Evolutionary conservation across 306 rosid genomes (phyloP).

Genomic region (Cicer yamashitae): DNA sequence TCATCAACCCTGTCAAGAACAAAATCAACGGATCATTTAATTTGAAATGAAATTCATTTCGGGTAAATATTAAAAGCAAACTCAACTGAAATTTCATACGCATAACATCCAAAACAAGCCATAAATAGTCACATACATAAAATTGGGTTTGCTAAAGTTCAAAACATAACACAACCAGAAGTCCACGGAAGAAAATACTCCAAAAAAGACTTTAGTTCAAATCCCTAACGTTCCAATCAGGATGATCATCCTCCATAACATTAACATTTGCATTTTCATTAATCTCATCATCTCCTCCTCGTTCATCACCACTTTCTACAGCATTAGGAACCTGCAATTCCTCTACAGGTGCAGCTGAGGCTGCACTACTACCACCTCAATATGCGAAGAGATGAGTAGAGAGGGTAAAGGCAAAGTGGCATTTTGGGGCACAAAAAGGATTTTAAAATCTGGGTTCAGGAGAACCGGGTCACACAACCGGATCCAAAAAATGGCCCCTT

Average conservation of each 20-base stretch:
- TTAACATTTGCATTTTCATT: not conserved
- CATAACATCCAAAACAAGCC: not conserved
- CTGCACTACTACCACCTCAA: not conserved
- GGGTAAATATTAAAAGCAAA: constrained; percentile 32
- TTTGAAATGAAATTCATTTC: constrained; percentile 30
- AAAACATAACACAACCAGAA: not conserved
- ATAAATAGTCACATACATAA: not conserved
- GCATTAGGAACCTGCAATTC: not conserved
- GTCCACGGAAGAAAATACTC: not conserved
- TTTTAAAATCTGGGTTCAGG: not conserved
- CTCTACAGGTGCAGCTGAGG: not conserved
- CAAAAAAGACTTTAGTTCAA: not conserved
- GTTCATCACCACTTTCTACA: no score
- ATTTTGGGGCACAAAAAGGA: no score
- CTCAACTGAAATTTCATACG: not conserved
- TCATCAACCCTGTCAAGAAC: constrained; percentile 83
- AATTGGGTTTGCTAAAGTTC: not conserved
- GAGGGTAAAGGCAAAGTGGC: not conserved
- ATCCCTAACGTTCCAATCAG: not conserved
- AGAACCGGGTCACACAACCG: not conserved
- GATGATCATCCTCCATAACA: not conserved
- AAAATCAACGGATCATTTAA: constrained; percentile 31
- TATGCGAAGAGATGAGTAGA: not conserved
- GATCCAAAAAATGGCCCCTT: not conserved
- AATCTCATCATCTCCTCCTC: no score